Evolutionary conservation across 1,139 yeast species (phyloP).

Genomic region (Sugiyamaella japonica): DNA sequence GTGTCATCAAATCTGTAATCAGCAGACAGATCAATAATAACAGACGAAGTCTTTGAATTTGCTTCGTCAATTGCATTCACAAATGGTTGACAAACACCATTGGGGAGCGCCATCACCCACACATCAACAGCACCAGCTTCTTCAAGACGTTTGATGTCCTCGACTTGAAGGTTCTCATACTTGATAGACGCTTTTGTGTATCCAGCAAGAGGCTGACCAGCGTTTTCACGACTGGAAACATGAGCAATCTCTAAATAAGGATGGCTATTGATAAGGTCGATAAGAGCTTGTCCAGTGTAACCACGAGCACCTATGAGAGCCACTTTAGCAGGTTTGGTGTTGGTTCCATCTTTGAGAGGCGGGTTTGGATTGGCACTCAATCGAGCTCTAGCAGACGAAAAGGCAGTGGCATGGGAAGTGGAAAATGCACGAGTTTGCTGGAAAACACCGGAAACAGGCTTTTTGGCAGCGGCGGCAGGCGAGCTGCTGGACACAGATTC

Average conservation of each 20-base stretch:
- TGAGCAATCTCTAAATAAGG: conserved; percentile 85
- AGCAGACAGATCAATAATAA: conserved; percentile 89
- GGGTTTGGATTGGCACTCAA: conserved; percentile 66
- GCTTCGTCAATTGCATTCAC: conserved; percentile 87
- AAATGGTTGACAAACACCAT: conserved; percentile 96
- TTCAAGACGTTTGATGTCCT: conserved; percentile 80
- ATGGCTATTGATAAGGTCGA: conserved; percentile 80
- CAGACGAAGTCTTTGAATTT: conserved; percentile 53
- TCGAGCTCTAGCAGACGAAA: conserved; percentile 2
- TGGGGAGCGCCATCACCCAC: conserved; percentile 99
- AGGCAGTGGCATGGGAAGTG: conserved; percentile 32
- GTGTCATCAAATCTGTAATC: conserved; percentile 91
- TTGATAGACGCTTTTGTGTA: conserved; percentile 77
- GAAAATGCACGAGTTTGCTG: conserved; percentile 36
- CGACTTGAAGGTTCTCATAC: conserved; percentile 83
- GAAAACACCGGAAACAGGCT: conserved; percentile 26
- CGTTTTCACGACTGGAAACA: conserved; percentile 92
- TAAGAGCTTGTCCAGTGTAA: conserved; percentile 91
- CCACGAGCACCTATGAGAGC: conserved; percentile 99
- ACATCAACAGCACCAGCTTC: conserved; percentile 77
- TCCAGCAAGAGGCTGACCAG: conserved; percentile 83
- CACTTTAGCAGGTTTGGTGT: conserved; percentile 62
- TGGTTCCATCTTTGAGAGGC: conserved; percentile 62
- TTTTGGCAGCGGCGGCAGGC: conserved; percentile 34
- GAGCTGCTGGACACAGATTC: conserved; percentile 41